Evolutionary conservation across 106 monocot genomes (phyloP).

Genomic region (Dendrobium catenatum): DNA sequence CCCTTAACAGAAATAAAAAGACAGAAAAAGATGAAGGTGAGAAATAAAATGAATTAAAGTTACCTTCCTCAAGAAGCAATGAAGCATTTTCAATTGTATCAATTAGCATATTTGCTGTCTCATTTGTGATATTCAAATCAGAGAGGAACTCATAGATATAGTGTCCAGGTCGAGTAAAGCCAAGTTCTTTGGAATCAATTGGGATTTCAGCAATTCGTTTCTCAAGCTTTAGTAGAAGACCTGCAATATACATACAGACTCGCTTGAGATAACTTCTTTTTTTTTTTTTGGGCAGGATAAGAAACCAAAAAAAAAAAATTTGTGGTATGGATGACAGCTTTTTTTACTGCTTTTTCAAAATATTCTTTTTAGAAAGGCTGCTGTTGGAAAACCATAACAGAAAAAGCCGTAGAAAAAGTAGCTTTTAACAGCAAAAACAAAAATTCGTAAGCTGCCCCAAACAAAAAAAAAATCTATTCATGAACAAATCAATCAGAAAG

Average conservation of each 20-base stretch:
- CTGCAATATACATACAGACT: slow-evolving; percentile 22
- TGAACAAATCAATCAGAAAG: background rate
- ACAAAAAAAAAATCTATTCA: background rate
- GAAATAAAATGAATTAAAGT: background rate
- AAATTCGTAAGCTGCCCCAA: background rate
- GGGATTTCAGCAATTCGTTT: slow-evolving; percentile 60
- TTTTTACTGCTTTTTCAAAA: too few species aligned
- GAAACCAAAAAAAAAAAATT: background rate
- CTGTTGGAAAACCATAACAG: too few species aligned
- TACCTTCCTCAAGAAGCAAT: slow-evolving; percentile 88
- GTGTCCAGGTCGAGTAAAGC: slow-evolving; percentile 73
- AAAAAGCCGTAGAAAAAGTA: background rate
- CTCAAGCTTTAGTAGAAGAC: slow-evolving; percentile 81
- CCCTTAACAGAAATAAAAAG: background rate
- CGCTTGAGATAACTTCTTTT: background rate
- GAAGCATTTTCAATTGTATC: slow-evolving; percentile 85
- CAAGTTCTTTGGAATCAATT: slow-evolving; percentile 77
- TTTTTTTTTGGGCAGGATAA: background rate
- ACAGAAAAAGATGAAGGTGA: background rate
- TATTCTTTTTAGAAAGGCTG: too few species aligned
- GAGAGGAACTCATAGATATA: slow-evolving; percentile 93
- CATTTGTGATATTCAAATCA: slow-evolving; percentile 77
- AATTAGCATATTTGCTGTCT: slow-evolving; percentile 81
- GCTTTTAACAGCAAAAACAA: background rate
- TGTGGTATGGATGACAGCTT: too few species aligned